These are phyloP conservation scores for Eucalyptus dawsonii DNA, from an alignment of 345 rosid genomes.

Conservation along the genomic window DNA sequence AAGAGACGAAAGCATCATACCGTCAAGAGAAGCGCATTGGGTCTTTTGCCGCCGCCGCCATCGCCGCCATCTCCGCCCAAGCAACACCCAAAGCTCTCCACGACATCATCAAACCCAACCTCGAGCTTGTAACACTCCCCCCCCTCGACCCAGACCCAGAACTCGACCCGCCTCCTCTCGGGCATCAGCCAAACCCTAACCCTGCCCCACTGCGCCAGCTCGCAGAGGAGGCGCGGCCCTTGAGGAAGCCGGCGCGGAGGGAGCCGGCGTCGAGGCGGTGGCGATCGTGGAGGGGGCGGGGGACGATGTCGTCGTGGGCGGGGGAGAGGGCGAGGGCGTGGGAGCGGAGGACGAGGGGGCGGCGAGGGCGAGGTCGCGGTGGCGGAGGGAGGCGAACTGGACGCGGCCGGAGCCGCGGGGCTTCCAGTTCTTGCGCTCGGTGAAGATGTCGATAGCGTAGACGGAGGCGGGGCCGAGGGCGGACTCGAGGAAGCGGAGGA, in stretches of 20 bases:
- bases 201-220: conserved; percentile 48
- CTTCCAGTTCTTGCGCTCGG: conserved; percentile 64
- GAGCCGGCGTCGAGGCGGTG: conserved; percentile 27
- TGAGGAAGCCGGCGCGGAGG: conserved; percentile 50
- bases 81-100: conserved; percentile 49
- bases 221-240: conserved; percentile 21
- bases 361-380: conserved; percentile 21
- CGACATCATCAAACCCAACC: conserved; percentile 54
- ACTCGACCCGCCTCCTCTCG: conserved; percentile 55
- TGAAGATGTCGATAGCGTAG: conserved; percentile 62
- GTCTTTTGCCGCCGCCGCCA: not conserved
- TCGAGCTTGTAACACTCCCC: conserved; percentile 41
- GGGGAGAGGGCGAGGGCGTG: not conserved
- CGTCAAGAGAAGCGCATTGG: conserved; percentile 54
- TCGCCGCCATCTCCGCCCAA: not conserved
- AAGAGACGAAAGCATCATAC: conserved; percentile 9
- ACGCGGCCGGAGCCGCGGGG: conserved; percentile 71
- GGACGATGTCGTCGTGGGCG: conserved; percentile 57
- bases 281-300: conserved; percentile 34
- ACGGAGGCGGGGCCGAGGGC: conserved; percentile 53
- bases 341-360: conserved; percentile 6
- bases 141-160: conserved; percentile 66
- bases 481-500: conserved; percentile 49
- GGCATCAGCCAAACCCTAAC: conserved; percentile 86
- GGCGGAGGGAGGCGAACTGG: conserved; percentile 58